phyloP scores from a whole-genome alignment of 179 eudicot species.

The Monotropa hypopitys region DNA sequence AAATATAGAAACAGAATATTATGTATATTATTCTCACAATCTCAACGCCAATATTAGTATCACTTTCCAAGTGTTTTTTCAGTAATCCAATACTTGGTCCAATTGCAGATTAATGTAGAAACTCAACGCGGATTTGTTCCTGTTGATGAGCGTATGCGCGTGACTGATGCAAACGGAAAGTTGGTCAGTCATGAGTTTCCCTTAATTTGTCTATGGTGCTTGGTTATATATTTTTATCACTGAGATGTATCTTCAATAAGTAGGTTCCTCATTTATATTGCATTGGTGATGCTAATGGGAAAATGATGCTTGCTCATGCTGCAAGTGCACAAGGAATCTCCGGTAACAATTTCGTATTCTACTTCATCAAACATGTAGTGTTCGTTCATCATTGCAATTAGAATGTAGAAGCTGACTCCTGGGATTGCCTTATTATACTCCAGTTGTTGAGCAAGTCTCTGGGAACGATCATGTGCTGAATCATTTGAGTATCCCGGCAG shows the following conservation, averaged over 20 bases:
- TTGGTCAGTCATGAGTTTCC: slow-evolving; percentile 29
- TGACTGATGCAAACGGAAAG: slow-evolving; percentile 75
- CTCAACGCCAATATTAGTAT: background rate
- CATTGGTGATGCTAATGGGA: slow-evolving; percentile 99
- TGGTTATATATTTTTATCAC: background rate
- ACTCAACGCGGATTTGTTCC: slow-evolving; percentile 96
- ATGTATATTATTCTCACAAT: too few species aligned
- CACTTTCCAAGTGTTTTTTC: background rate
- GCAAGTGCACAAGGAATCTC: slow-evolving; percentile 99
- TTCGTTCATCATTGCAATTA: background rate
- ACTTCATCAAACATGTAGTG: background rate
- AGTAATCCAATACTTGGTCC: background rate
- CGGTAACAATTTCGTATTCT: slow-evolving; percentile 28
- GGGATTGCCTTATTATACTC: slow-evolving; percentile 12
- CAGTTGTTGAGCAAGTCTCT: slow-evolving; percentile 85
- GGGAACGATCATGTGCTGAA: slow-evolving; percentile 90
- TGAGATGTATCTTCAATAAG: slow-evolving; percentile 8
- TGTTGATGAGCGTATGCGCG: slow-evolving; percentile 96
- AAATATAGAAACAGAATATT: too few species aligned
- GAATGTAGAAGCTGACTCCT: slow-evolving; percentile 2
- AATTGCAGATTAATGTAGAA: slow-evolving; percentile 68
- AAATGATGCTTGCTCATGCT: slow-evolving; percentile 99
- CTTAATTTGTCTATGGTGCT: slow-evolving; percentile 1
- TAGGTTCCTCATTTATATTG: slow-evolving; percentile 95
- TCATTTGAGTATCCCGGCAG: slow-evolving; percentile 93